Base-by-base conservation (phyloP, 164 flowering plant species). In the Nymphaea thermarum region DNA sequence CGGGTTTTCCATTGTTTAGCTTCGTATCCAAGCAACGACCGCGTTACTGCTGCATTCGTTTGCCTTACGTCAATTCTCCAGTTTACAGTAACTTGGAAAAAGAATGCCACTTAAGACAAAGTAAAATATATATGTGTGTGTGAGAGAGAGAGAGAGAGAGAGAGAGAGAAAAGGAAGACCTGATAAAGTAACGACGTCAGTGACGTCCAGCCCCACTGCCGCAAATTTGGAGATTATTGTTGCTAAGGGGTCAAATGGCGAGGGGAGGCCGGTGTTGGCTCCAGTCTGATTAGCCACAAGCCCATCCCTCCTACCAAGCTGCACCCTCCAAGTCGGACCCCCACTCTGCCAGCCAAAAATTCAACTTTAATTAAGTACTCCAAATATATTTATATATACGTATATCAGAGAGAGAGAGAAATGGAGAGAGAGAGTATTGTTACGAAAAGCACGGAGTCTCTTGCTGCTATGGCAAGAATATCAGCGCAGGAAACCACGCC, bases 401-500 rank as follows among this genome's bases (percentile, higher is more conserved):
- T 5, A 5, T 10, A 45, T 10, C 1, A 45, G 5, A 10, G 53
- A 45, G 7, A 5, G 53, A 4, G 6, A 47, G 11, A 3, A 7
- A 4, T 47, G 3, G 55, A 47, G 12, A 47, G 55, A 47, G 7
- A 45, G 55, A 47, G 55, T 47, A 47, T 47, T 47, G 55, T 12
- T 68, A 90, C 96, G 36, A 92, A 68, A 70, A 84, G 47, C 14
- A 88, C 86, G 11, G 93, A 71, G 66, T 86, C 88, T 71, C 88
- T 73, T 3, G 96, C 87, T 42, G 95, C 90, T 42, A 88, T 75
- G 51, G 96, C 81, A 12, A 93, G 76, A 67, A 90, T 87, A 73
- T 93, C 96, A 4, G 96, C 93, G 75, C 98, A 93, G 0, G 96
- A 93, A 4, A 90, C 98, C 7, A 84, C 80, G 67, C 87, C 93